Conservation (phyloP, 2,329 filamentous ascomycete species). For the Bipolaris oryzae region DNA sequence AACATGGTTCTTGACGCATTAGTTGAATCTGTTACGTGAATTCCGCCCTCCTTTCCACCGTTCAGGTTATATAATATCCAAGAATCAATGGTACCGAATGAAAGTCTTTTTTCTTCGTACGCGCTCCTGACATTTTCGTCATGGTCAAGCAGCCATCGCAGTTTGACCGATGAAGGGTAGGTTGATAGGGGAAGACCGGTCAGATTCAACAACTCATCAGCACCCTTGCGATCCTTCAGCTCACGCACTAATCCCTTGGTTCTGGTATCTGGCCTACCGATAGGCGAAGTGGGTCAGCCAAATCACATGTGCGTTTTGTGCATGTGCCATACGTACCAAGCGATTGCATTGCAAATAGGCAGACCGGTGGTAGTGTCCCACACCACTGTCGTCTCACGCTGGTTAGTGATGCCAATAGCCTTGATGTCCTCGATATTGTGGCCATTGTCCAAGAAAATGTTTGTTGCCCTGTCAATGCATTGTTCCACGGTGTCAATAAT, state of each 20-base stretch:
- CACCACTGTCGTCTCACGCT: conserved; percentile 84
- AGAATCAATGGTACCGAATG: conserved; percentile 86
- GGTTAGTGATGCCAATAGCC: conserved; percentile 85
- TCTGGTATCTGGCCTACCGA: conserved; percentile 71
- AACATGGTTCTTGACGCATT: conserved; percentile 95
- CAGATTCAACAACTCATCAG: conserved; percentile 70
- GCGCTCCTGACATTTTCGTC: conserved; percentile 71
- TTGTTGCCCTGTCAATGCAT: conserved; percentile 78
- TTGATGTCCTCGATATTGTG: conserved; percentile 72
- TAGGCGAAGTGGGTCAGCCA: conserved; percentile 6
- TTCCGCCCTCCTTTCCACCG: conserved; percentile 68
- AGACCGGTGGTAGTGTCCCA: conserved; percentile 84
- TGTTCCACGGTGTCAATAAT: conserved; percentile 75
- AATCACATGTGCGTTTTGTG: not conserved
- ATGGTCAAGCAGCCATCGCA: conserved; percentile 81
- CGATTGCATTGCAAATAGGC: conserved; percentile 81
- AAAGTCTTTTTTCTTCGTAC: conserved; percentile 76
- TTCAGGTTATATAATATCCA: conserved; percentile 89
- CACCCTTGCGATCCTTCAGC: conserved; percentile 69
- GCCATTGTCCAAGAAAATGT: conserved; percentile 72
- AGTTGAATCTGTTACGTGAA: conserved; percentile 83
- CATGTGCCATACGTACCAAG: conserved; percentile 61
- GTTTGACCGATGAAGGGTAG: conserved; percentile 85
- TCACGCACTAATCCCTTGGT: conserved; percentile 78
- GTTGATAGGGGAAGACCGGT: conserved; percentile 86